Evolutionary conservation across 2,329 filamentous ascomycete genomes (phyloP).

Genomic region (Gaeumannomyces tritici): DNA sequence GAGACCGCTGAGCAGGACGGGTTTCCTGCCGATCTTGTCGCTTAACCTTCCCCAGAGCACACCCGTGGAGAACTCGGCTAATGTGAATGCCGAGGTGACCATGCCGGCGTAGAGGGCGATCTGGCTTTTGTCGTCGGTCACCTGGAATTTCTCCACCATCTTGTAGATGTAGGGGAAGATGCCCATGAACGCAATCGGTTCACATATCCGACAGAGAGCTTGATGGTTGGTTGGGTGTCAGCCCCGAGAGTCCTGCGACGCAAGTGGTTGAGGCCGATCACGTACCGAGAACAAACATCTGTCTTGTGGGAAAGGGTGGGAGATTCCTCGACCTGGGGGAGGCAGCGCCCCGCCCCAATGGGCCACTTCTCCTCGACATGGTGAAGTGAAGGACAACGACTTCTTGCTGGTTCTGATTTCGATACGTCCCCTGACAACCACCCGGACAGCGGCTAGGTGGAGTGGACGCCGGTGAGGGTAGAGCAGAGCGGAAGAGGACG

Average conservation of each 20-base stretch:
- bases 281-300: conserved; percentile 27
- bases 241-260: background rate
- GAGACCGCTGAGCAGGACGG: conserved; percentile 81
- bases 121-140: conserved; percentile 66
- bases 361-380: background rate
- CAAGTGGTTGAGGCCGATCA: background rate
- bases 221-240: background rate
- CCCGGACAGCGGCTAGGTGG: background rate
- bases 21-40: conserved; percentile 86
- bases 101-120: conserved; percentile 91
- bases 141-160: conserved; percentile 88
- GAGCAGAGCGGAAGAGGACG: background rate
- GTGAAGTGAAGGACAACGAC: background rate
- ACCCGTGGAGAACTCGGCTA: conserved; percentile 88
- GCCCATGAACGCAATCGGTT: conserved; percentile 98
- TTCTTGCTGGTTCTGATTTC: background rate
- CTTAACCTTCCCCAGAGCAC: conserved; percentile 90
- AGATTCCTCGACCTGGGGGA: background rate
- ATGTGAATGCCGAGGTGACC: conserved; percentile 92
- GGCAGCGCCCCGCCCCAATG: background rate
- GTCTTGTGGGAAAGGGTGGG: conserved; percentile 25
- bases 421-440: background rate
- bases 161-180: conserved; percentile 98
- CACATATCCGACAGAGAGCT: conserved; percentile 93
- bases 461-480: background rate